A percentile compares a stretch with the other conserved stretches of the same genome.
These are phyloP conservation scores for Phalaenopsis hybrid DNA, from an alignment of 116 monocot species.

Conservation along the genomic window DNA sequence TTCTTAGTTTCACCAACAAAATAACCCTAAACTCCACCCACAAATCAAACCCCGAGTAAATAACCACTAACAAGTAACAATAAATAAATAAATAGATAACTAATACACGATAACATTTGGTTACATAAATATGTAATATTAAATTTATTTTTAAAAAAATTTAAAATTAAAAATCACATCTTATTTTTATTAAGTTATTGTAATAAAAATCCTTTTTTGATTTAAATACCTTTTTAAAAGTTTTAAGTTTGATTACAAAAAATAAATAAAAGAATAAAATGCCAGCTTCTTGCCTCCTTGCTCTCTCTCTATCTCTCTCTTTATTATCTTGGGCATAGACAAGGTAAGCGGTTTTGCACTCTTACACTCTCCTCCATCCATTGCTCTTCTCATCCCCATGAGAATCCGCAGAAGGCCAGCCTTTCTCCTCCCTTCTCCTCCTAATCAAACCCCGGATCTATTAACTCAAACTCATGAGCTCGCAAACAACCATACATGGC, in stretches of 20 bases:
- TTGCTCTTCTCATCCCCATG: slow-evolving; percentile 7
- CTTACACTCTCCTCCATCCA: neutral
- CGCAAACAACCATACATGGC: neutral
- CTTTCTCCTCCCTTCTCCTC: neutral
- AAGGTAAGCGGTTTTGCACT: slow-evolving; percentile 2
- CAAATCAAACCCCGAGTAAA: too few relatives aligned
- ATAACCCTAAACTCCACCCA: too few relatives aligned
- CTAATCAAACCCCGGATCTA: neutral
- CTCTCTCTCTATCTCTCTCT: neutral
- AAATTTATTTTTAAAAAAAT: too few relatives aligned
- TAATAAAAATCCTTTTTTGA: too few relatives aligned
- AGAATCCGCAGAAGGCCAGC: slow-evolving; percentile 7
- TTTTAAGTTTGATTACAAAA: too few relatives aligned
- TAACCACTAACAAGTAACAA: too few relatives aligned
- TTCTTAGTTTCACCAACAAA: neutral
- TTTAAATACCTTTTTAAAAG: too few relatives aligned
- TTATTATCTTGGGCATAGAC: neutral
- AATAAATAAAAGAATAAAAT: neutral
- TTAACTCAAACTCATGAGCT: neutral
- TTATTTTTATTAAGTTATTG: too few relatives aligned
- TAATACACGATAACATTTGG: too few relatives aligned
- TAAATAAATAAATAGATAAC: too few relatives aligned
- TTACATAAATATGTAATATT: too few relatives aligned
- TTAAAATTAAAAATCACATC: neutral
- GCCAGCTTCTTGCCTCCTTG: neutral